Evolutionary conservation across 148 eudicot species (phyloP), one percentile per base, ranked within the genome.

Genomic region (Rhododendron kiyosumense): DNA sequence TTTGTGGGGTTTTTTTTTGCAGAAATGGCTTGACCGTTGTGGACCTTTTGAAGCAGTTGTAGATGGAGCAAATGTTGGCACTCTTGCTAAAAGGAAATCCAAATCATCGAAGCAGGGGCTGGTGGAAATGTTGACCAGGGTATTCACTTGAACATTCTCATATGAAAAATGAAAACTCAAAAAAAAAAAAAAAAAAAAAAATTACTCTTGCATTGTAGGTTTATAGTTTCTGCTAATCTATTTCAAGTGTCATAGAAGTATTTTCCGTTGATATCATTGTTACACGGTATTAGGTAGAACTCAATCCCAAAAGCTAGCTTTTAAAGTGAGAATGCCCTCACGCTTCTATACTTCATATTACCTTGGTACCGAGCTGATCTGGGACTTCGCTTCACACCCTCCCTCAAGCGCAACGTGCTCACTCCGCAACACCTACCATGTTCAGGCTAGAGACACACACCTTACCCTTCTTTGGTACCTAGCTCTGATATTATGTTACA

Each of bases 11-110:
- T 63, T 87, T 90, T 45, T 45, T 8, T 45, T 8, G 90, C 94
- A 96, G 99, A 91, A 91, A 87, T 96, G 99, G 98, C 93, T 96
- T 45, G 95, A 94, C 71, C 91, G 91, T 86, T 91, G 92, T 88
- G 99, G 99, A 82, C 99, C 99, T 61, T 96, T 92, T 91, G 99
- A 96, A 88, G 99, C 96, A 48, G 95, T 96, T 54, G 93, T 96
- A 41, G 99, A 96, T 89, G 98, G 92, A 76, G 99, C 97, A 84
- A 96, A 96, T 88, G 90, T 95, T n/a, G 99, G 99, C 79, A 94
- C 94, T 78, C 88, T 36, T 82, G 90, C 91, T 86, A 98, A 95
- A 67, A 93, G 93, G 88, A 90, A 51, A 43, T 95, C 95, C 85
- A 91, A 86, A 86, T 93, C 96, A 79, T 85, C 92, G 71, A 63